phyloP scores from a whole-genome alignment of 352 stramenopile species.

The Pythium biforme region DNA sequence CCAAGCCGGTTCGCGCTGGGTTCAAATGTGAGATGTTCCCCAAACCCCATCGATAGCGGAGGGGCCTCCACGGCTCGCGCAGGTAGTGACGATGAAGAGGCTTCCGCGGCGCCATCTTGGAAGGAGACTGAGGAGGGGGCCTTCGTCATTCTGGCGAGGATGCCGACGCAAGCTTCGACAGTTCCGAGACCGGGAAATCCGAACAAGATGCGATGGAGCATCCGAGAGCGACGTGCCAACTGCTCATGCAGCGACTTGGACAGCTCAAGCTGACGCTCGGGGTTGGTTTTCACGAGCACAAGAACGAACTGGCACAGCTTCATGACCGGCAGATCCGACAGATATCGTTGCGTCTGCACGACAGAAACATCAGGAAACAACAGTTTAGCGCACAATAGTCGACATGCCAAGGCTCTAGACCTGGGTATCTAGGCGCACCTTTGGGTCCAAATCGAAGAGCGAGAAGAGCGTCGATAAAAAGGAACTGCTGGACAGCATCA shows the following conservation, averaged over 20 bases:
- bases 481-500: constrained; percentile 58
- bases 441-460: constrained; percentile 66
- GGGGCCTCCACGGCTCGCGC: constrained; percentile 17
- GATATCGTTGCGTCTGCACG: constrained; percentile 54
- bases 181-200: constrained; percentile 67
- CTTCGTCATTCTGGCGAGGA: constrained; percentile 76
- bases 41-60: constrained; percentile 25
- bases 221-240: constrained; percentile 67
- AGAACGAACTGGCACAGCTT: constrained; percentile 76
- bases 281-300: constrained; percentile 58
- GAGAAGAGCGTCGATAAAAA: constrained; percentile 67
- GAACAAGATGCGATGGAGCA: constrained; percentile 79
- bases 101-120: constrained; percentile 32
- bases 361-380: too few relatives aligned
- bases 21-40: constrained; percentile 26
- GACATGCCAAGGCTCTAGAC: neutral
- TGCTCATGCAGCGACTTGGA: constrained; percentile 69
- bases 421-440: constrained; percentile 43
- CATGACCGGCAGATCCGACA: constrained; percentile 78
- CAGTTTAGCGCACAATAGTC: neutral
- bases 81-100: constrained; percentile 9
- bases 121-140: constrained; percentile 61
- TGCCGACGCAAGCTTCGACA: constrained; percentile 70
- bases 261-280: constrained; percentile 60
- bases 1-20: neutral